Evolutionary conservation across 345 rosid species (phyloP), one percentile per base, ranked within the genome.

Genomic region (Physaria fendleri): DNA sequence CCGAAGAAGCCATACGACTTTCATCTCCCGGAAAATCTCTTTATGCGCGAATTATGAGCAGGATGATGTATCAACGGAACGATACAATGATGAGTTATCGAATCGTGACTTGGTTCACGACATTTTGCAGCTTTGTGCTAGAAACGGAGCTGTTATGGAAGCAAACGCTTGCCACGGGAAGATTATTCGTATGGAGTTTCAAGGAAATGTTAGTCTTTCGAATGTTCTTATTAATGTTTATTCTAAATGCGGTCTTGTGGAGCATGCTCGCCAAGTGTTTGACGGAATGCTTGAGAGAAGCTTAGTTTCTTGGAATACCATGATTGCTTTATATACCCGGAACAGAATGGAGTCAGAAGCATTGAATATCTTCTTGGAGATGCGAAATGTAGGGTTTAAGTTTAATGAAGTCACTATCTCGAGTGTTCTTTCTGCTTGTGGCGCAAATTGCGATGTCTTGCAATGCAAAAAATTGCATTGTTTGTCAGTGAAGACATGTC

Each of bases 221-320:
- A 82, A 93, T 61, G 74, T 89, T 58, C 67, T 89, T 40, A 69
- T 82, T 0, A 82, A 77, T 6, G 1, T 50, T 73, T 93, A 82
- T 27, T 62, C 78, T 0, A 89, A 85, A 52, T 78, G 95, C 17
- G 86, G 81, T 6, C 69, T 66, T 21, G 27, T 64, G 9, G 50
- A 51, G 0, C 35, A 4, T 34, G 90, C 88, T 8, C 83, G 88
- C 29, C 82, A 72, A 22, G 75, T 85, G 81, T 93, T 93, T 48
- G 95, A 85, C 57, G 42, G 66, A 74, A 87, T 85, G 88, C 77
- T 77, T 30, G 74, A 69, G 0, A 68, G 82, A 82, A 80, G 79
- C 73, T 32, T 78, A 53, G 88, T 86, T 71, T 89, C 97, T 8
- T 85, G 95, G 88, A 89, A 89, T 64, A 82, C 87, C 12, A 68